Percentiles rank a stretch among this genome's conserved stretches.
phyloP scores from a whole-genome alignment of 2,329 filamentous ascomycete species.

The Colletotrichum cordylinicola region DNA sequence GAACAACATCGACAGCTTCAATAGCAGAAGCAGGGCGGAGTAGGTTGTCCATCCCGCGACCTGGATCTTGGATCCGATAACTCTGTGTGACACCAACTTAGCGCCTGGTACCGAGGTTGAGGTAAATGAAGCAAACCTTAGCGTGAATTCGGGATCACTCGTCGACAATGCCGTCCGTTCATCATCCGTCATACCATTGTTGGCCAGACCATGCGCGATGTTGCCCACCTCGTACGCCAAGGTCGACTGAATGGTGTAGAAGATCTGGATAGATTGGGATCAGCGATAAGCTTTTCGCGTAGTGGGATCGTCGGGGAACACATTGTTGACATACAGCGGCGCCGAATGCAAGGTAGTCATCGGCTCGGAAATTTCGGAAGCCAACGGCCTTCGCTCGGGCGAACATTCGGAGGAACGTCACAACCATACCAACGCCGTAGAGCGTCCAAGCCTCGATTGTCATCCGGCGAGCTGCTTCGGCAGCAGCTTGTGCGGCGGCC shows the following conservation, averaged over 20 bases:
- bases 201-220: constrained; percentile 56
- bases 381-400: constrained; percentile 30
- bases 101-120: background rate
- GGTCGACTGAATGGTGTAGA: constrained; percentile 55
- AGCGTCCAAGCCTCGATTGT: constrained; percentile 32
- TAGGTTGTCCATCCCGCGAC: constrained; percentile 62
- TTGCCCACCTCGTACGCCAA: constrained; percentile 57
- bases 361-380: constrained; percentile 27
- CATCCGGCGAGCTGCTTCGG: constrained; percentile 21
- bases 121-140: constrained; percentile 30
- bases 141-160: constrained; percentile 47
- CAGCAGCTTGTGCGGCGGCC: constrained; percentile 27
- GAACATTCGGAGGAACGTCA: constrained; percentile 34
- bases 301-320: background rate
- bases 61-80: constrained; percentile 62
- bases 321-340: constrained; percentile 13
- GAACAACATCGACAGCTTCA: constrained; percentile 62
- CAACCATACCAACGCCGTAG: constrained; percentile 28
- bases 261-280: constrained; percentile 39
- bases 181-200: constrained; percentile 60
- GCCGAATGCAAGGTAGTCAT: constrained; percentile 34
- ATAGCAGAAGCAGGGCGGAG: constrained; percentile 55
- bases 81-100: constrained; percentile 31
- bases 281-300: background rate
- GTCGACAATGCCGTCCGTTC: constrained; percentile 50